Evolutionary conservation across 768 basidiomycete genomes (phyloP), one percentile per base, ranked within the genome.

Genomic region (Lepiota brunneoincarnata): DNA sequence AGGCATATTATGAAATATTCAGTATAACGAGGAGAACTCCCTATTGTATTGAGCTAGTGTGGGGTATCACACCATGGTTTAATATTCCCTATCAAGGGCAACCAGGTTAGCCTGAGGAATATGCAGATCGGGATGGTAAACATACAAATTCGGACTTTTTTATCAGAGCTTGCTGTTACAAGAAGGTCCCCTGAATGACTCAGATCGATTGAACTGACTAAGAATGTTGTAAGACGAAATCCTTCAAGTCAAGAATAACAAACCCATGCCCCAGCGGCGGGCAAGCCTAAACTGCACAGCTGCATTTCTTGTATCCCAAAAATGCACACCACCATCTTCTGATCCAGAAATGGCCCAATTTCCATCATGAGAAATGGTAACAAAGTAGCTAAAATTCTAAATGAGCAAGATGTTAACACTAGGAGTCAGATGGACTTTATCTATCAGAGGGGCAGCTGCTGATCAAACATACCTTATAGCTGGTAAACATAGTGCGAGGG

Each of bases 381-480:
- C 75, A 26, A 68, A 69, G 48, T 75, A 55, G 31, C 75, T 74
- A 58, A 73, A 75, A 58, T 75, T 70, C 71, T 93, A 79, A 54
- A 82, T 79, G 45, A 77, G 74, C 11, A 17, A 17, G n/a, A n/a
- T n/a, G n/a, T n/a, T n/a, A n/a, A n/a, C 37, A 28, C 5, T 21
- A 61, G 88, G 84, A 9, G n/a, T n/a, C n/a, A 75, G 73, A 61
- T n/a, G n/a, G n/a, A n/a, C n/a, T 75, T 73, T 41, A 78, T 73
- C 15, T 2, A n/a, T 2, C 43, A n/a, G 81, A 81, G 64, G 82
- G 26, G 7, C 9, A 45, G 3, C 6, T 5, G 24, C 17, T 6
- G n/a, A n/a, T n/a, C n/a, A n/a, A n/a, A n/a, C n/a, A 17, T 79
- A 66, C 93, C 86, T 89, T 91, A 69, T 95, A 92, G 6, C 92